phyloP scores from a whole-genome alignment of 202 grass and related monocot species.

The Tripidium arundinaceum region DNA sequence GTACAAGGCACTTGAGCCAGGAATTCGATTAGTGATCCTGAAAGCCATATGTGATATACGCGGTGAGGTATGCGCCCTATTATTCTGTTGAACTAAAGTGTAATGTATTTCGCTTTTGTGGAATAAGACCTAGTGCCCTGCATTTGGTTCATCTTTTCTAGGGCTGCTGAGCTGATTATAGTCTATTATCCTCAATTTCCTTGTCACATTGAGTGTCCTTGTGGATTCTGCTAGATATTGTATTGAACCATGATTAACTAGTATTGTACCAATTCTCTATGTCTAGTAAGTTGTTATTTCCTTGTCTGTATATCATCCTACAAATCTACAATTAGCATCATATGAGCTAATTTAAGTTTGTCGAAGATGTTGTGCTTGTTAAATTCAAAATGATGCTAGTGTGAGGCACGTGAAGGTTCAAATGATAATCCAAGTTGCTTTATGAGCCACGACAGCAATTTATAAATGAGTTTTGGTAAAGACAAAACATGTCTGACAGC shows the following conservation, averaged over 20 bases:
- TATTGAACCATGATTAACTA: not conserved
- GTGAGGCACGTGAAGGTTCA: not conserved
- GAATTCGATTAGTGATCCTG: slow-evolving; percentile 71
- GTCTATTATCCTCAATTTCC: not conserved
- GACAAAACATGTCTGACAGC: not conserved
- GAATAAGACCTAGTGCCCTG: not conserved
- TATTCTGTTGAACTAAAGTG: not conserved
- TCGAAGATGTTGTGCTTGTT: slow-evolving; percentile 10
- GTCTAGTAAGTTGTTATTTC: not conserved
- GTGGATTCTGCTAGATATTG: not conserved
- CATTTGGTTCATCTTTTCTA: not conserved
- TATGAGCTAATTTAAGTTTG: not conserved
- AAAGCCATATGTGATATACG: slow-evolving; percentile 96
- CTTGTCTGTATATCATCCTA: not conserved
- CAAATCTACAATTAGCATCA: not conserved
- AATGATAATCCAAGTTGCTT: not conserved
- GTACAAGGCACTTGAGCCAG: slow-evolving; percentile 82
- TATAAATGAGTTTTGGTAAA: not conserved
- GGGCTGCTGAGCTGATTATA: not conserved
- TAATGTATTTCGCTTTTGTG: not conserved
- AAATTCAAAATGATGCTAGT: not conserved
- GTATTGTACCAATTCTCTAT: not conserved
- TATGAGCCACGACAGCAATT: not conserved
- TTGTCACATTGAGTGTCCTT: not conserved
- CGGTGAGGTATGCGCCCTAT: slow-evolving; percentile 55